Conservation (phyloP, 2,329 filamentous ascomycete genomes). For the Knufia petricola region DNA sequence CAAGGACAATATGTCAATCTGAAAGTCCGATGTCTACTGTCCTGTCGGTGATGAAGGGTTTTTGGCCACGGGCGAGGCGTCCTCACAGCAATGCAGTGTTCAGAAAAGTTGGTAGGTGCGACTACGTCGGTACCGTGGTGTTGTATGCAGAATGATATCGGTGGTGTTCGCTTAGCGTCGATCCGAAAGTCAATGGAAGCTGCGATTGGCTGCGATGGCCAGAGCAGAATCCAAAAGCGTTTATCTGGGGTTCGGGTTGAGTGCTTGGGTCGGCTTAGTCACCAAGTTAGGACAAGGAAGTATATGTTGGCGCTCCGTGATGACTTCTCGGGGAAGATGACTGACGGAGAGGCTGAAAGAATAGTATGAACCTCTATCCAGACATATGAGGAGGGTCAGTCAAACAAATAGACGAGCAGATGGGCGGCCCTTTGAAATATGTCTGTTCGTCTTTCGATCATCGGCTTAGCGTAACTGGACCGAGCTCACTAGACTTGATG, state of each 20-base stretch:
- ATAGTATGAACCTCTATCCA: neutral
- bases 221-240: neutral
- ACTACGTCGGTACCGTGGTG: no score
- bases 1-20: no score
- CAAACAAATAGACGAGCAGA: no score
- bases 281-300: neutral
- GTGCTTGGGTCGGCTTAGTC: neutral
- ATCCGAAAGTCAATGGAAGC: neutral
- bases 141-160: neutral
- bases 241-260: neutral
- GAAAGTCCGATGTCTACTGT: no score
- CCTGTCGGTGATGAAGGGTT: neutral
- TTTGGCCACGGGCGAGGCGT: neutral
- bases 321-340: neutral
- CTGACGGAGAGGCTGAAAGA: neutral
- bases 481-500: neutral
- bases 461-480: neutral
- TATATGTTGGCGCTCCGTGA: neutral
- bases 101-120: neutral
- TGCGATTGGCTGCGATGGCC: neutral
- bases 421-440: neutral
- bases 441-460: neutral
- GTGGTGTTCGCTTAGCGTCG: constrained; percentile 2
- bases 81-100: neutral
- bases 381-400: no score